Evolutionary conservation across 148 eudicot species (phyloP).

Genomic region (Suaeda aralocaspica): DNA sequence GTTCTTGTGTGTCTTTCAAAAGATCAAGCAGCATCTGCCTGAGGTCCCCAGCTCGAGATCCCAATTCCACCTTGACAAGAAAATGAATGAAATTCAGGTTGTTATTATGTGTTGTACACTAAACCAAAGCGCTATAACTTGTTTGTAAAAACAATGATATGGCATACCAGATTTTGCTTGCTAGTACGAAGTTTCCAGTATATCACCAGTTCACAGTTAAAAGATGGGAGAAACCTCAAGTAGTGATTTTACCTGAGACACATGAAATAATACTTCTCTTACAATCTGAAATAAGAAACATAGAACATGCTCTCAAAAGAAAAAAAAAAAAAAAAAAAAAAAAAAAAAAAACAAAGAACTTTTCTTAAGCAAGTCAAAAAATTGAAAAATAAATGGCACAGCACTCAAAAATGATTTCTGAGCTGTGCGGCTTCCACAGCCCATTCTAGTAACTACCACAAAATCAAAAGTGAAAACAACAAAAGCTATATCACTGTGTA

Average conservation of each 20-base stretch:
- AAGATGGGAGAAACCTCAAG: conserved; percentile 92
- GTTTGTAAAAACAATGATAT: conserved; percentile 5
- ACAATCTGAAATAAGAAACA: neutral
- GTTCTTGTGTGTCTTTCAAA: conserved; percentile 88
- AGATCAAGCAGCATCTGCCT: conserved; percentile 96
- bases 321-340: too few species aligned
- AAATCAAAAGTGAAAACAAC: neutral
- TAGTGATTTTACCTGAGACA: conserved; percentile 64
- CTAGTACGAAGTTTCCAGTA: conserved; percentile 90
- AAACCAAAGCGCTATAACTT: neutral
- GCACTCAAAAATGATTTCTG: neutral
- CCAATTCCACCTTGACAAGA: conserved; percentile 72
- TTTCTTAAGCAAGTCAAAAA: neutral
- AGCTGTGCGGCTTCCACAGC: too few species aligned
- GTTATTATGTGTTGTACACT: neutral
- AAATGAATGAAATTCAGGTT: neutral
- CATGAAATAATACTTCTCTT: conserved; percentile 10
- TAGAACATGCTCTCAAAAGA: too few species aligned
- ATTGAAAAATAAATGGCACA: neutral
- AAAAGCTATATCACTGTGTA: conserved; percentile 50
- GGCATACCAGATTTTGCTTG: conserved; percentile 81
- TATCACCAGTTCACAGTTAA: conserved; percentile 65
- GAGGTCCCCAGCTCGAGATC: conserved; percentile 82
- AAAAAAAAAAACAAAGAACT: too few species aligned
- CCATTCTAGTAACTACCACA: neutral